Conservation (phyloP, 2,329 filamentous ascomycete genomes). For the Grosmannia serpens region DNA sequence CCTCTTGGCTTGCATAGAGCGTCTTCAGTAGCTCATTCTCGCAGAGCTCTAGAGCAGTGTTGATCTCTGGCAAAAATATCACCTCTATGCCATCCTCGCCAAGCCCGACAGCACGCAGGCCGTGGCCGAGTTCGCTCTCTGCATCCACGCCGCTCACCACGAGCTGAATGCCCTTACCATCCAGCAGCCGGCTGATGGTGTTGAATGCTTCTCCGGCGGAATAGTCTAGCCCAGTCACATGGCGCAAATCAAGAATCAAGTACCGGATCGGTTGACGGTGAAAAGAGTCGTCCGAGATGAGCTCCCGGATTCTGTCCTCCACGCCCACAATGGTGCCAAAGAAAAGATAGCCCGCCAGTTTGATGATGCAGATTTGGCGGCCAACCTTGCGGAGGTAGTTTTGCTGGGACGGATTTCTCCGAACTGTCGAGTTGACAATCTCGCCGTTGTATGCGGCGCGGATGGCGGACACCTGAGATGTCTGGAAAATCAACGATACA, state of each 20-base stretch:
- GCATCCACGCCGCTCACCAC: conserved; percentile 74
- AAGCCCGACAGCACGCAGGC: conserved; percentile 73
- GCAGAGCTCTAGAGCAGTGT: conserved; percentile 85
- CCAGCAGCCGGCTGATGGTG: conserved; percentile 74
- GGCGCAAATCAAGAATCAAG: conserved; percentile 75
- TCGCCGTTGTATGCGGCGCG: conserved; percentile 83
- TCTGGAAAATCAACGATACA: conserved; percentile 81
- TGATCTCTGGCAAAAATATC: conserved; percentile 75
- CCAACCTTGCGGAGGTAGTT: conserved; percentile 79
- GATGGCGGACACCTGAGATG: conserved; percentile 79
- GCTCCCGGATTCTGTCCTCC: conserved; percentile 70
- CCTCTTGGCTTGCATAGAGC: conserved; percentile 60
- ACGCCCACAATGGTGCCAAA: conserved; percentile 96
- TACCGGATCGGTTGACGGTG: conserved; percentile 71
- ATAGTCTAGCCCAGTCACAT: conserved; percentile 89
- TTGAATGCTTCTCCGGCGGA: conserved; percentile 93
- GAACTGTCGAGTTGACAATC: conserved; percentile 81
- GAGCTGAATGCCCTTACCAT: conserved; percentile 65
- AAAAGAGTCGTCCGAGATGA: conserved; percentile 78
- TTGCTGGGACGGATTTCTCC: conserved; percentile 80
- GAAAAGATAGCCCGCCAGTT: conserved; percentile 91
- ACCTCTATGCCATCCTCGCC: conserved; percentile 63
- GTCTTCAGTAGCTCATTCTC: conserved; percentile 87
- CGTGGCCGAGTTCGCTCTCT: conserved; percentile 62
- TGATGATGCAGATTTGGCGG: conserved; percentile 79